Percentiles rank a stretch among this genome's conserved stretches.
Conservation (phyloP, 768 basidiomycete species). For the Lentinula detonsa region DNA sequence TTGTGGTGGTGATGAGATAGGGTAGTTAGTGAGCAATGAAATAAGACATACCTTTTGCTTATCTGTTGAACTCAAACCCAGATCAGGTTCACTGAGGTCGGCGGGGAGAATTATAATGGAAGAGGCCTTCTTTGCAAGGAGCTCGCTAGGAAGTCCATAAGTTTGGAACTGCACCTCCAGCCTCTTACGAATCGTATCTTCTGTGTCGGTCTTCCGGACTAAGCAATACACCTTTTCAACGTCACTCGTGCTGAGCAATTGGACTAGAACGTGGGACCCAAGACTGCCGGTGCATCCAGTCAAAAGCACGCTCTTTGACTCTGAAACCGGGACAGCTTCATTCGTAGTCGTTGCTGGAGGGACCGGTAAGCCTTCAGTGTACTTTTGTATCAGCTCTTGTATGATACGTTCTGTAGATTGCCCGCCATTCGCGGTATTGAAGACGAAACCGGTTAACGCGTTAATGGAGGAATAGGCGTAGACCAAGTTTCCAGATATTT, state of each 20-base stretch:
- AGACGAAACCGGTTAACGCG: not conserved
- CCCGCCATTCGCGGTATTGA: not conserved
- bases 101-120: not conserved
- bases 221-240: not conserved
- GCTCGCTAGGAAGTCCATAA: not conserved
- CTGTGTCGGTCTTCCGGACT: not conserved
- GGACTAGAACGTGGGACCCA: not conserved
- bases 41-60: not conserved
- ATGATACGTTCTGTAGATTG: not conserved
- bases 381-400: not conserved
- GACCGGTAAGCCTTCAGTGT: not conserved
- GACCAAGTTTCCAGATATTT: not conserved
- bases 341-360: not conserved
- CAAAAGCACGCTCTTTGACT: not conserved
- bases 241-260: not conserved
- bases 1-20: not conserved
- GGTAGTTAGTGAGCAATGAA: not conserved
- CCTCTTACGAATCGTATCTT: not conserved
- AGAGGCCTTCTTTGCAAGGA: not conserved
- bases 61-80: not conserved
- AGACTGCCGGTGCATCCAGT: not conserved
- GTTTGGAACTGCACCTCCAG: not conserved
- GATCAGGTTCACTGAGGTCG: not conserved
- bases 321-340: not conserved
- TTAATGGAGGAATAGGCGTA: not conserved